Evolutionary conservation across 805 yeast species (phyloP).

Genomic region (Hanseniaspora occidentalis): DNA sequence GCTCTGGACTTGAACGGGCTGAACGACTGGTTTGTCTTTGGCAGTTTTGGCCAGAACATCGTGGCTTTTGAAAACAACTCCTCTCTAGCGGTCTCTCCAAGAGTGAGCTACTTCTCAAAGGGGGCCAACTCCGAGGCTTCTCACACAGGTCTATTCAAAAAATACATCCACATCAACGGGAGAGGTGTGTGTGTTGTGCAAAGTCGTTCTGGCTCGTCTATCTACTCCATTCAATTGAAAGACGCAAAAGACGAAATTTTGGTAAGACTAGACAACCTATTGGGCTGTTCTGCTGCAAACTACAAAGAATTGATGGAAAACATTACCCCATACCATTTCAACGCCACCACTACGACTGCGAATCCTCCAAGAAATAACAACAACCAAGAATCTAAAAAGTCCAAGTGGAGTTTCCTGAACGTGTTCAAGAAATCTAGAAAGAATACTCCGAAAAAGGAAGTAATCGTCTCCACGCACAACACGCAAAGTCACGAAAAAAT

Average conservation of each 20-base stretch:
- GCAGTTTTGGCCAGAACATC: neutral
- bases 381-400: neutral
- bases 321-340: conserved; percentile 7
- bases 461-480: too few relatives aligned
- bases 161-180: conserved; percentile 16
- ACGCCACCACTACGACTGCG: too few relatives aligned
- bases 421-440: neutral
- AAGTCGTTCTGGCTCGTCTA: conserved; percentile 17
- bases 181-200: conserved; percentile 18
- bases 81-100: neutral
- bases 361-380: conserved; percentile 9
- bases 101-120: too few relatives aligned
- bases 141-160: conserved; percentile 9
- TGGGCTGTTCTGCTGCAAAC: conserved; percentile 18
- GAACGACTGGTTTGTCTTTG: conserved; percentile 1
- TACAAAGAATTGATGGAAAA: neutral
- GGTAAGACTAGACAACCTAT: conserved; percentile 17
- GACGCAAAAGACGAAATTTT: conserved; percentile 15
- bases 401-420: neutral
- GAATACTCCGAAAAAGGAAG: neutral
- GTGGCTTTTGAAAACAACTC: neutral
- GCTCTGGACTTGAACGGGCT: neutral
- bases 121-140: too few relatives aligned
- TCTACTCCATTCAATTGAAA: conserved; percentile 16
- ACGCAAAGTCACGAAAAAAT: neutral